These are phyloP conservation scores for Exophiala alcalophila DNA, from an alignment of 2,329 filamentous ascomycete genomes.

Conservation along the genomic window DNA sequence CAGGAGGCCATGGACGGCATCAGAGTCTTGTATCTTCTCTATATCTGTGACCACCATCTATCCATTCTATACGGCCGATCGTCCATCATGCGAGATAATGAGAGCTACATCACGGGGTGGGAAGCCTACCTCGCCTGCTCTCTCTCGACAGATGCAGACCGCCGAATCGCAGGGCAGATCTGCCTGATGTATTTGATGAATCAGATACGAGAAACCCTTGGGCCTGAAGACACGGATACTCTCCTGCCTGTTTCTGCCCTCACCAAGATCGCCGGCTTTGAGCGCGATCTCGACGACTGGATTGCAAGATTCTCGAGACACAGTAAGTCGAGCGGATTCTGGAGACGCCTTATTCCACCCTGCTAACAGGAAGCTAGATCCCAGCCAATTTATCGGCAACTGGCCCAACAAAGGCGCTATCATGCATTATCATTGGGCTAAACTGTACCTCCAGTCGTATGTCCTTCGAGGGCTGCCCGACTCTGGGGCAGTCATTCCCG, in stretches of 20 bases:
- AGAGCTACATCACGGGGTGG: slow-evolving; percentile 36
- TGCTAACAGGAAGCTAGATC: slow-evolving; percentile 35
- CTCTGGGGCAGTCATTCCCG: slow-evolving; percentile 38
- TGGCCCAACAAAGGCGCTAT: slow-evolving; percentile 52
- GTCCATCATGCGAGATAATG: slow-evolving; percentile 43
- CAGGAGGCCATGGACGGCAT: slow-evolving; percentile 35
- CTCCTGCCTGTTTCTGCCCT: slow-evolving; percentile 40
- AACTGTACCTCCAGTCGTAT: slow-evolving; percentile 51
- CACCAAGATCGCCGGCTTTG: slow-evolving; percentile 41
- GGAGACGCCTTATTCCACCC: background rate
- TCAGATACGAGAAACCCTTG: slow-evolving; percentile 44
- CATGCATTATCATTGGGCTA: slow-evolving; percentile 52
- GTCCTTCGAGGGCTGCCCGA: slow-evolving; percentile 49
- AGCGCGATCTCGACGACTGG: slow-evolving; percentile 42
- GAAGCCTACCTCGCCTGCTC: slow-evolving; percentile 36
- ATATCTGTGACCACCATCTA: slow-evolving; percentile 46
- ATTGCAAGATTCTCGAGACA: slow-evolving; percentile 31
- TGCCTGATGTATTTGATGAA: slow-evolving; percentile 46
- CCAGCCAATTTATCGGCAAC: slow-evolving; percentile 46
- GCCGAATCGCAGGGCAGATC: slow-evolving; percentile 41
- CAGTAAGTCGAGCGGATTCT: slow-evolving; percentile 21
- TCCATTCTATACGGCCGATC: slow-evolving; percentile 46
- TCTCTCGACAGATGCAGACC: slow-evolving; percentile 36
- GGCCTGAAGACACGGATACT: slow-evolving; percentile 39
- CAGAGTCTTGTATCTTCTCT: slow-evolving; percentile 42